phyloP scores from a whole-genome alignment of 805 yeast genomes.

The Metschnikowia proteae region DNA sequence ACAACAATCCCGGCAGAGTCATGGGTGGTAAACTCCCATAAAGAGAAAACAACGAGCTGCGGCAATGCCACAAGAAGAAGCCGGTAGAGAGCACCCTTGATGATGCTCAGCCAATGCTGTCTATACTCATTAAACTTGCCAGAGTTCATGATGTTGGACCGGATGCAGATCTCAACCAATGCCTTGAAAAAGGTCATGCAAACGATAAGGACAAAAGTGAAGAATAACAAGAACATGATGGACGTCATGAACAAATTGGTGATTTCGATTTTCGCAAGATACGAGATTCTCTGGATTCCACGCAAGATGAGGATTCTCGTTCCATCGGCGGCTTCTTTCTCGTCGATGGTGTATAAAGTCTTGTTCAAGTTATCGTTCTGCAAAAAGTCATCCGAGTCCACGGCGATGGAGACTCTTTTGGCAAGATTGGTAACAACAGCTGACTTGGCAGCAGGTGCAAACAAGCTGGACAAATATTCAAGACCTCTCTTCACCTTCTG shows the following conservation, averaged over 20 bases:
- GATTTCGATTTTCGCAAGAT: slow-evolving; percentile 77
- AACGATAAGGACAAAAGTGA: slow-evolving; percentile 57
- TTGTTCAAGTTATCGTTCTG: slow-evolving; percentile 40
- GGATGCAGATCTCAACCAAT: slow-evolving; percentile 56
- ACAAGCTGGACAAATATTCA: slow-evolving; percentile 9
- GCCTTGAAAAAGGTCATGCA: slow-evolving; percentile 64
- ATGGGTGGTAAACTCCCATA: slow-evolving; percentile 84
- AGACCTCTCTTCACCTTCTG: slow-evolving; percentile 42
- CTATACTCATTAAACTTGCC: slow-evolving; percentile 75
- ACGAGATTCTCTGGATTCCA: slow-evolving; percentile 92
- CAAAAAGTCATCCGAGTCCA: slow-evolving; percentile 47
- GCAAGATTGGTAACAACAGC: slow-evolving; percentile 7
- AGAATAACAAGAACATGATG: slow-evolving; percentile 76
- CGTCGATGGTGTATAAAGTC: slow-evolving; percentile 64
- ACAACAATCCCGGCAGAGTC: slow-evolving; percentile 84
- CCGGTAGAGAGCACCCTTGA: slow-evolving; percentile 87
- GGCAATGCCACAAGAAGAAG: slow-evolving; percentile 82
- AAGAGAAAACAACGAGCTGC: slow-evolving; percentile 71
- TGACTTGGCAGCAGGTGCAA: slow-evolving; percentile 4
- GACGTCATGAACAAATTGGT: slow-evolving; percentile 85
- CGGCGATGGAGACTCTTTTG: slow-evolving; percentile 32
- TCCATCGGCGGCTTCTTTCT: slow-evolving; percentile 54
- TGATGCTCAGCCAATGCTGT: slow-evolving; percentile 74
- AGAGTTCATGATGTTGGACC: slow-evolving; percentile 54
- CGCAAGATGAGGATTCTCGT: slow-evolving; percentile 75